Evolutionary conservation across 768 basidiomycete genomes (phyloP), one percentile per base, ranked within the genome.

Genomic region (Exidia glandulosa): DNA sequence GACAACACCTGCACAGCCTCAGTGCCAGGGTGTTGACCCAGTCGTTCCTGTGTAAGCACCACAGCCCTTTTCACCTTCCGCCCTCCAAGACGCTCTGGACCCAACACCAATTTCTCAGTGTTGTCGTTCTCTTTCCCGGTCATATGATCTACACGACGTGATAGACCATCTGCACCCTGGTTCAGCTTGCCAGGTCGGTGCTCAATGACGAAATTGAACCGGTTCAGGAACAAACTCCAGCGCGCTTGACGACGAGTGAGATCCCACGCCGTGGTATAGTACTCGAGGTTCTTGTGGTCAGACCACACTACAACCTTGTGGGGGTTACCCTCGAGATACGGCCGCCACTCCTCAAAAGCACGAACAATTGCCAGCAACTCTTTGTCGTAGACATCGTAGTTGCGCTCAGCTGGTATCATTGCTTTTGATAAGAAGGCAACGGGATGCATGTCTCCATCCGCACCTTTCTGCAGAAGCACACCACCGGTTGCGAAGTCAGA

Each of bases 321-420:
- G 9, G 2, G 12, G 2, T 58, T 25, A 2, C 67, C 67, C 41
- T 64, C 60, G 2, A 73, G 61, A 57, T 71, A 71, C 12, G 67
- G 65, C 2, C 66, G 45, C 72, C 72, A 77, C 30, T 68, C 64
- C 4, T 66, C 58, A 1, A 78, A 62, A 0, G 71, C 69, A 31
- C 66, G 32, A n/a, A 81, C 70, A 30, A 82, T 77, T 0, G 79
- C 76, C 2, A 81, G 70, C 0, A 82, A 59, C 65, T 84, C 81
- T 60, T 73, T 73, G 63, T 83, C 75, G 57, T 76, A 70, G 19
- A 36, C 19, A 9, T 36, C 34, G 60, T 73, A 73, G 62, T 74
- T 73, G 6, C 61, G 47, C 61, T 80, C 72, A 0, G 70, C 68
- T 0, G 62, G 32, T 12, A 60, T 65, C 16, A 70, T 56, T 9